Evolutionary conservation across 192 early-diverging fungal species (phyloP), one percentile per base, ranked within the genome.

Genomic region (Dissophora globulifera): DNA sequence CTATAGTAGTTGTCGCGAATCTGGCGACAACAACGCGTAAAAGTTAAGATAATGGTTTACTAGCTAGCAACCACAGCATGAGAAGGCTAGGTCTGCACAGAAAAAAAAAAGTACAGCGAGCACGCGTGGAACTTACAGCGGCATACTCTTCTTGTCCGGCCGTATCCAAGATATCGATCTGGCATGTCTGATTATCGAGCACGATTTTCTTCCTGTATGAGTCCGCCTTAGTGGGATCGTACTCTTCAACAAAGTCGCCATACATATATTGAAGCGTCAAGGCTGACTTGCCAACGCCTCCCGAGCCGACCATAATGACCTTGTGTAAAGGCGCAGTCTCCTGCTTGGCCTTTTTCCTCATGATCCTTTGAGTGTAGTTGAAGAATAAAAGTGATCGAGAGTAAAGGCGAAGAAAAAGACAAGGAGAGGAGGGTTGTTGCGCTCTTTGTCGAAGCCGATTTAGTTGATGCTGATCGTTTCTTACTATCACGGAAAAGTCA

Each of bases 181-280:
- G 89, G 58, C 90, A 91, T 55, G 93, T 90, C 32, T 85, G 83
- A 22, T 72, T 79, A 64, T 94, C 92, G 41, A 78, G 88, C 26
- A 69, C 58, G 23, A 91, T 85, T 78, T 93, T 93, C 76, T 94
- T 95, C 19, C 92, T 82, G 79, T 95, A 95, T 26, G 88, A 90
- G 75, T 95, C 93, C 46, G 92, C 93, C 60, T 94, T 95, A 33
- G 94, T 95, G 27, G 94, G 94, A 69, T 95, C 94, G 81, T 95
- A 95, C 68, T 95, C 93, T 71, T 95, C 93, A 55, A 93, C 90
- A 81, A 95, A 95, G 83, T 95, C 92, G 54, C 93, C 92, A 53
- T 94, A 93, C 91, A 93, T 90, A 82, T 89, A 94, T 75, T 94
- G 91, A 27, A 95, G 81, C 2, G 94, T 94, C 26, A 95, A 78